Base-by-base conservation (phyloP, 2,329 filamentous ascomycete genomes). In the Pyrenophora graminea region DNA sequence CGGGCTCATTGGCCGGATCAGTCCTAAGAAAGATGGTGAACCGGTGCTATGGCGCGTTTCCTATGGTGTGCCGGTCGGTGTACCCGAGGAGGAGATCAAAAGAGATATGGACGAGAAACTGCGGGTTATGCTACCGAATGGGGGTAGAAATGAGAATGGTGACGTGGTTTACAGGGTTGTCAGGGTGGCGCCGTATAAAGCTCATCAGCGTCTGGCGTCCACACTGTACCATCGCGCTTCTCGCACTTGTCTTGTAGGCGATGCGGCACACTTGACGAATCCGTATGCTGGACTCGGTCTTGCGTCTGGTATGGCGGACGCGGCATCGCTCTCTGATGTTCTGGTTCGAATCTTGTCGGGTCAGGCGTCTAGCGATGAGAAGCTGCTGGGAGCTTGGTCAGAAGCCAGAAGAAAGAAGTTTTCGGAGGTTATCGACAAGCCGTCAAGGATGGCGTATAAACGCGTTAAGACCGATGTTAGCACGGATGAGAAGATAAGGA, bases 211-310 rank as follows among this genome's bases (percentile, higher is more conserved):
- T 0, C 72, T 69, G 33, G 72, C 67, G 2, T 48, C 63, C 1
- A 62, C 56, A 4, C 64, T 76, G 23, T 67, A 53, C 34, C 38
- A 51, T 23, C 13, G 30, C 15, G 21, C 39, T 2, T 25, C 59
- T 8, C 50, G 69, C 3, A 68, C 74, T 3, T 57, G 73, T 3
- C 48, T 77, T 2, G 61, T 69, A n/a, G 74, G 73, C 3, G 74
- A 76, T 55, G 73, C 74, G 6, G 74, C 74, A 8, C 74, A 77
- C 47, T 56, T 74, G 15, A 73, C 71, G 10, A 73, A 74, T 40
- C 70, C 71, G 7, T 74, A 74, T 41, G 71, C 69, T 0, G 71
- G 71, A 2, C 61, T 72, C 1, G 71, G 71, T 15, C 65, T 74
- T 5, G 67, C 63, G 0, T 64, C 66, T 5, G 71, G 71, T 3